Evolutionary conservation across 2,329 filamentous ascomycete species (phyloP).

Genomic region (Orbilia oligospora): DNA sequence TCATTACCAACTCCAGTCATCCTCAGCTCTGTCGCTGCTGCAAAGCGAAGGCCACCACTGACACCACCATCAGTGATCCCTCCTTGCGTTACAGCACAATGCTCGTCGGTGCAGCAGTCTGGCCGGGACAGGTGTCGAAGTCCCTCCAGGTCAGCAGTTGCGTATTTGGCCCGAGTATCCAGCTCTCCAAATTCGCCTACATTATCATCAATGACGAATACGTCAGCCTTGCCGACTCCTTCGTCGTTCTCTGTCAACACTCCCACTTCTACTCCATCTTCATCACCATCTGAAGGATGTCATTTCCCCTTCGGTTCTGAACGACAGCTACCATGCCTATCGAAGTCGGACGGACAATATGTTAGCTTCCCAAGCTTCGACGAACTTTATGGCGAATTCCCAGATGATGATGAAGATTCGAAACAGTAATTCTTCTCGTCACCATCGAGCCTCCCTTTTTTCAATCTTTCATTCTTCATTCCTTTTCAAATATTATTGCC

Average conservation of each 20-base stretch:
- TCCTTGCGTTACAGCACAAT: conserved; percentile 68
- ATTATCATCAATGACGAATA: conserved; percentile 58
- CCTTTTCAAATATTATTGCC: conserved; percentile 34
- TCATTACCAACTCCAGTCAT: conserved; percentile 63
- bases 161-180: conserved; percentile 68
- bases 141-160: conserved; percentile 67
- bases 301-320: conserved; percentile 64
- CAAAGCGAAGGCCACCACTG: conserved; percentile 67
- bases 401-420: conserved; percentile 62
- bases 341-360: conserved; percentile 71
- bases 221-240: conserved; percentile 57
- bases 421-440: conserved; percentile 40
- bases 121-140: conserved; percentile 67
- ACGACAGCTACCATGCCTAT: conserved; percentile 48
- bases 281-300: conserved; percentile 66
- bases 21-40: conserved; percentile 33
- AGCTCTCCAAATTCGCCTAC: conserved; percentile 60
- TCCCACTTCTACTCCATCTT: conserved; percentile 67
- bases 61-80: conserved; percentile 69
- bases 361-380: conserved; percentile 83
- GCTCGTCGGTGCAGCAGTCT: conserved; percentile 67
- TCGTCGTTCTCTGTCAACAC: conserved; percentile 60
- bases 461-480: conserved; percentile 30
- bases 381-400: conserved; percentile 73
- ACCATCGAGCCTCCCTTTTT: not conserved